Evolutionary conservation across 225 moss, liverwort and hornwort species (phyloP).

Genomic region (Bryum argenteum): DNA sequence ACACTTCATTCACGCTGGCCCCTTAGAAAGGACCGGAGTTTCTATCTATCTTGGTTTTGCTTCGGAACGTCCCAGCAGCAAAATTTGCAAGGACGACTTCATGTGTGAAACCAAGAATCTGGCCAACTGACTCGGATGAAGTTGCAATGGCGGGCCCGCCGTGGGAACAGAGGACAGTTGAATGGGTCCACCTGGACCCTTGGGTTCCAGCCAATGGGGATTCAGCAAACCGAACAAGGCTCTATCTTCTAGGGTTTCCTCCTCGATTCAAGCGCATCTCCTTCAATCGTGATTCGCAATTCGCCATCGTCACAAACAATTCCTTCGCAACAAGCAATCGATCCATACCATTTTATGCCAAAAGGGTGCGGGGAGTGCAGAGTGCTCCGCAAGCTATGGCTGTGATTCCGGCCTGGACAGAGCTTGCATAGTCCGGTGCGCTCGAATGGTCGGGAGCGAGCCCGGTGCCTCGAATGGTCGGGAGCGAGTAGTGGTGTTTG

Average conservation of each 20-base stretch:
- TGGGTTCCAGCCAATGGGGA: background rate
- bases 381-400: slow-evolving; percentile 25
- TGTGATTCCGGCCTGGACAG: background rate
- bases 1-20: too few relatives aligned
- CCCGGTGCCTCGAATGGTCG: background rate
- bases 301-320: background rate
- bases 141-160: too few relatives aligned
- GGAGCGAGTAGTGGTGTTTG: slow-evolving; percentile 6
- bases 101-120: too few relatives aligned
- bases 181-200: background rate
- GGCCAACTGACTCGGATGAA: too few relatives aligned
- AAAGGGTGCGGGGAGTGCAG: background rate
- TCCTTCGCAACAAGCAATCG: background rate
- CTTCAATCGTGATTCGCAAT: background rate
- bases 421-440: background rate
- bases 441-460: slow-evolving; percentile 7
- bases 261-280: background rate
- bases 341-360: background rate
- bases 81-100: too few relatives aligned
- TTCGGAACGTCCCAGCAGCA: too few relatives aligned
- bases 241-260: slow-evolving; percentile 20
- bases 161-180: background rate
- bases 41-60: too few relatives aligned
- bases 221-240: background rate
- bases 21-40: too few relatives aligned